Percentiles rank a stretch among this genome's conserved stretches.
Conservation (phyloP, 108 stramenopile genomes). For the Cyclotella cryptica region DNA sequence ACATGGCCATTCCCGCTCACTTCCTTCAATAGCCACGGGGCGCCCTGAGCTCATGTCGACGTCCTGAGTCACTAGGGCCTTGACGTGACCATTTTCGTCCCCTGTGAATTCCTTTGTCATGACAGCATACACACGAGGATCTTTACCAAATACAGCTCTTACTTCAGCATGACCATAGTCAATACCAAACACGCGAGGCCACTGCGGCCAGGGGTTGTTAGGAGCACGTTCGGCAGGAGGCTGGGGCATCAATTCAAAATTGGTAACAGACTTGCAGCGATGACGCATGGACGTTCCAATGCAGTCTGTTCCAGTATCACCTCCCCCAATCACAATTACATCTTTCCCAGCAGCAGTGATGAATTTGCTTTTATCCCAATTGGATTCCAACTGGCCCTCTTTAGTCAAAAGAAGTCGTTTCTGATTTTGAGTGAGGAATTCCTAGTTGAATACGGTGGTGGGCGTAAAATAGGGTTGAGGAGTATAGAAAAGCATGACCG, state of each 20-base stretch:
- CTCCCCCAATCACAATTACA: constrained; percentile 98
- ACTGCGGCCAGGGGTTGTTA: constrained; percentile 98
- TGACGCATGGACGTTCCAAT: constrained; percentile 98
- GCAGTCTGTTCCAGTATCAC: constrained; percentile 98
- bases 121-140: constrained; percentile 95
- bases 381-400: constrained; percentile 92
- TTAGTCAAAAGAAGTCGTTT: constrained; percentile 95
- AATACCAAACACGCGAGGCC: constrained; percentile 96
- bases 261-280: constrained; percentile 94
- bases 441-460: constrained; percentile 45
- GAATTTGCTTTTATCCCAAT: constrained; percentile 92
- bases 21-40: constrained; percentile 85
- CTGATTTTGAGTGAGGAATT: constrained; percentile 97
- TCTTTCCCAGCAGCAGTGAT: constrained; percentile 97
- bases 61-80: constrained; percentile 93
- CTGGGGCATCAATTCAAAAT: constrained; percentile 97
- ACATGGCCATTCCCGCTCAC: constrained; percentile 93
- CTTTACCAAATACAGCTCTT: constrained; percentile 92
- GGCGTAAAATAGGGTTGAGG: background rate
- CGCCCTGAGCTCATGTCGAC: constrained; percentile 89
- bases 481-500: constrained; percentile 16
- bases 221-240: constrained; percentile 92
- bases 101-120: constrained; percentile 97
- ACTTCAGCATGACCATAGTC: constrained; percentile 99
- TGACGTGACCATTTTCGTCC: constrained; percentile 92